A percentile compares a stretch with the other conserved stretches of the same genome.
These are phyloP conservation scores for Mollisiaceae sp. DNA, from an alignment of 2,329 filamentous ascomycete species.

Conservation along the genomic window DNA sequence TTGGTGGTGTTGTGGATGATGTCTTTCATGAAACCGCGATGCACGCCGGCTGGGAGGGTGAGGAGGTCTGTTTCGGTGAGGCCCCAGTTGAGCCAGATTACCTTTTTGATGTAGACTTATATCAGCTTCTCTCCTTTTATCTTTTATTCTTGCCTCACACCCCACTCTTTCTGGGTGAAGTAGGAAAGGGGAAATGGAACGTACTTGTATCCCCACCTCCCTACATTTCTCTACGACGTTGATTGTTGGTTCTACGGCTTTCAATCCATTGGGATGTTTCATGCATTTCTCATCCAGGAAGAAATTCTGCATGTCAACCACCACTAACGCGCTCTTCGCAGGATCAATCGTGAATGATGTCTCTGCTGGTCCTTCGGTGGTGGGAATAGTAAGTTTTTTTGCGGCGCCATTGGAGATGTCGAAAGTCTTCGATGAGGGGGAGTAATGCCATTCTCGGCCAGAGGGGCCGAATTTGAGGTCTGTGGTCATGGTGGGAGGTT, in stretches of 20 bases:
- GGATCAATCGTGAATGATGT: constrained; percentile 48
- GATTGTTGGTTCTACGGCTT: constrained; percentile 48
- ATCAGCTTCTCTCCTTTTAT: neutral
- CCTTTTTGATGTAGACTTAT: constrained; percentile 28
- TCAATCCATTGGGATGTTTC: constrained; percentile 48
- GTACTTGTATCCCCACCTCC: constrained; percentile 53
- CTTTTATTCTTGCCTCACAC: neutral
- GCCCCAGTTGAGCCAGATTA: constrained; percentile 64
- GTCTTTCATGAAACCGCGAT: constrained; percentile 53
- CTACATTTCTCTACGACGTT: constrained; percentile 52
- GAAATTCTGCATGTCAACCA: constrained; percentile 60
- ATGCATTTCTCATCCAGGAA: constrained; percentile 52
- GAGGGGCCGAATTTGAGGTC: constrained; percentile 30
- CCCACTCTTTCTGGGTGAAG: neutral
- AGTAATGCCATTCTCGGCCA: constrained; percentile 31
- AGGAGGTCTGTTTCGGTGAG: constrained; percentile 56
- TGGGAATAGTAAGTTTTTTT: constrained; percentile 34
- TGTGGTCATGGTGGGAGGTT: constrained; percentile 13
- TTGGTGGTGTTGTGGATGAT: constrained; percentile 38
- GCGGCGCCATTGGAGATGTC: constrained; percentile 27
- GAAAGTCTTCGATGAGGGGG: constrained; percentile 27
- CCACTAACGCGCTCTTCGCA: constrained; percentile 51
- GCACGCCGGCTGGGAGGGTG: constrained; percentile 54
- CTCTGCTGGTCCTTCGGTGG: constrained; percentile 39
- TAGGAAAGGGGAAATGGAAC: neutral